Percentiles rank a stretch among this genome's conserved stretches.
phyloP scores from a whole-genome alignment of 176 grass and related monocot species.

The Avena eriantha region DNA sequence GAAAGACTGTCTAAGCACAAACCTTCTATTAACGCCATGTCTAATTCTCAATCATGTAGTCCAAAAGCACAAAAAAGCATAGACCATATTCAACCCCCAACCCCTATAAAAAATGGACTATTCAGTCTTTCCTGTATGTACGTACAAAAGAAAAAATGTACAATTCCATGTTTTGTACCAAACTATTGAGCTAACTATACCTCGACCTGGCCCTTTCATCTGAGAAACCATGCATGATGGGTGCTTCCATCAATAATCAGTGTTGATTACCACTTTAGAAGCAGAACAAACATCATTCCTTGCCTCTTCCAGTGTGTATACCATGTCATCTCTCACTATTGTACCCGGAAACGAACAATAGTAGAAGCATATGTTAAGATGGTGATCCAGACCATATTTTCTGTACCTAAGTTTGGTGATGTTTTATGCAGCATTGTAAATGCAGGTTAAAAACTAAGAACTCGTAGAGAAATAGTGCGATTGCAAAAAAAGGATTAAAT shows the following conservation, averaged over 20 bases:
- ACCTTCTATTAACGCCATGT: too few species aligned
- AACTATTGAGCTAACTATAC: conserved; percentile 44
- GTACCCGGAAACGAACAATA: conserved; percentile 53
- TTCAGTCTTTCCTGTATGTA: too few species aligned
- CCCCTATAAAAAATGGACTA: too few species aligned
- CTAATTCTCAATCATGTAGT: too few species aligned
- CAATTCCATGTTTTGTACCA: neutral
- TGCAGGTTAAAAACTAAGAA: too few species aligned
- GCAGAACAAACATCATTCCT: conserved; percentile 78
- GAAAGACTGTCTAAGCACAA: too few species aligned
- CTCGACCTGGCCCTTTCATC: conserved; percentile 67
- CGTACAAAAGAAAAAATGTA: conserved; percentile 16
- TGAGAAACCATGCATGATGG: conserved; percentile 56
- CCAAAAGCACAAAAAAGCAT: too few species aligned
- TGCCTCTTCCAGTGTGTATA: conserved; percentile 70
- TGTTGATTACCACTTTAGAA: conserved; percentile 71
- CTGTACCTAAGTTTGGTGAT: conserved; percentile 50
- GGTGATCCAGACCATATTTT: neutral
- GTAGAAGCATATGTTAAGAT: conserved; percentile 6
- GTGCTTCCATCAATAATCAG: conserved; percentile 78
- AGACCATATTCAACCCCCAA: too few species aligned
- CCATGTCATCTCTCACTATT: conserved; percentile 75
- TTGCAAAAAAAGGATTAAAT: too few species aligned
- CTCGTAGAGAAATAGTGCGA: too few species aligned
- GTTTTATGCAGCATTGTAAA: too few species aligned